A percentile compares a stretch with the other conserved stretches of the same genome.
phyloP scores from a whole-genome alignment of 2,329 filamentous ascomycete genomes.

The Colletotrichum cereale region DNA sequence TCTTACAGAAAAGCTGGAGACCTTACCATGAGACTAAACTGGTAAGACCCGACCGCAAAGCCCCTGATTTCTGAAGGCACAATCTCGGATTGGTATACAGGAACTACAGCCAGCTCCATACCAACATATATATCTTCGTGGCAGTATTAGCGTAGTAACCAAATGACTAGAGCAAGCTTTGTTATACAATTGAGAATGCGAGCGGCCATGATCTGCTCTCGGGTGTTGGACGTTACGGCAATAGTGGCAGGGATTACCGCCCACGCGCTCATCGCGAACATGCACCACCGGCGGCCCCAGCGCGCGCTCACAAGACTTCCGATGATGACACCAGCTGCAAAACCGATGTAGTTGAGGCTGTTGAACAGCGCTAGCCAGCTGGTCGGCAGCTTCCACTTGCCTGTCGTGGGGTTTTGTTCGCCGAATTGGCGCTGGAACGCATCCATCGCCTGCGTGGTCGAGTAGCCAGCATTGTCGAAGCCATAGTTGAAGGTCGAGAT shows the following conservation, averaged over 20 bases:
- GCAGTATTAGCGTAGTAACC: neutral
- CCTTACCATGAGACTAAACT: conserved; percentile 47
- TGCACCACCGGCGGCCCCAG: conserved; percentile 51
- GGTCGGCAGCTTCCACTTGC: conserved; percentile 45
- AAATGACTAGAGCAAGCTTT: neutral
- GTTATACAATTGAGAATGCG: conserved; percentile 53
- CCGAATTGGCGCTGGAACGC: conserved; percentile 52
- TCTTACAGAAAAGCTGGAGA: no score
- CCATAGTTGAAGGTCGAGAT: conserved; percentile 56
- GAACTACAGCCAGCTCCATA: conserved; percentile 55
- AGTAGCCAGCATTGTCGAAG: conserved; percentile 52
- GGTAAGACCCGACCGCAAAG: conserved; percentile 52
- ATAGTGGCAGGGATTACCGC: conserved; percentile 51
- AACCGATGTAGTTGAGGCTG: conserved; percentile 51
- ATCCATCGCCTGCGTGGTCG: conserved; percentile 54
- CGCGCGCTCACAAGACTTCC: conserved; percentile 46
- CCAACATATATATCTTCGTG: conserved; percentile 51
- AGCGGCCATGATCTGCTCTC: conserved; percentile 51
- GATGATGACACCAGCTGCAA: conserved; percentile 45
- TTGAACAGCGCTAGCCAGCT: conserved; percentile 53
- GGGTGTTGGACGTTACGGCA: conserved; percentile 47
- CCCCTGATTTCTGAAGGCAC: conserved; percentile 49
- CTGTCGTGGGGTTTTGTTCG: conserved; percentile 40
- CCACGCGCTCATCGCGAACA: conserved; percentile 54
- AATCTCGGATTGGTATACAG: conserved; percentile 53